Base-by-base conservation (phyloP, 345 rosid genomes). In the Lepidium africanum region DNA sequence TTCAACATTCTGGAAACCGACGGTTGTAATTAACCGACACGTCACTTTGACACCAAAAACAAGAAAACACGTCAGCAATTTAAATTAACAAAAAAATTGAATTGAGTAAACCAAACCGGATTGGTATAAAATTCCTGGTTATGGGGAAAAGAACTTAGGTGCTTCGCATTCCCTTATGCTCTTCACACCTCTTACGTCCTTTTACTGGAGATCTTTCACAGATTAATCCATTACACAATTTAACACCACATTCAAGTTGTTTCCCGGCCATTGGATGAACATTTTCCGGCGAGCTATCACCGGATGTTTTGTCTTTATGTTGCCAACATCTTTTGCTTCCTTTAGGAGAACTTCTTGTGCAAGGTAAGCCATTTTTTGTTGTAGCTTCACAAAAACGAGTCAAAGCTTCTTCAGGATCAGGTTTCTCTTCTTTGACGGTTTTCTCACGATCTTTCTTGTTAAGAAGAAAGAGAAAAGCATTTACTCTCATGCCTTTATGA, bases 281-380 rank as follows among this genome's bases (percentile, higher is more conserved):
- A 49, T 49, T 15, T 47, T 7, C 65, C 23, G 54, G 54, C 13
- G 23, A 67, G 14, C 0, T 9, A 4, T 37, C 45, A 3, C 9
- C 27, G 11, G 63, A 47, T 11, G 1, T 38, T 72, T 42, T 49
- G 50, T 68, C 83, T 27, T 69, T 78, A 60, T 85, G 91, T 72
- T 88, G 94, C 91, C 87, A 81, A 70, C 91, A 85, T 36, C 76
- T 77, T 70, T 77, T 69, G 41, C 81, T 78, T 62, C 86, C 86
- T 57, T 23, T 53, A 19, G 64, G 71, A 11, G 75, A 67, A 59
- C 82, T 82, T 74, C 63, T 69, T 69, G 70, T 77, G 63, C 88
- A 87, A 59, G 62, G 64, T 25, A 76, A 81, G 32, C 85, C 88
- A 60, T 59, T 78, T 48, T 61, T 78, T 37, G 85, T 76, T 3